These are phyloP conservation scores for Alternaria tenuissima DNA, from an alignment of 2,329 filamentous ascomycete genomes.

Conservation along the genomic window DNA sequence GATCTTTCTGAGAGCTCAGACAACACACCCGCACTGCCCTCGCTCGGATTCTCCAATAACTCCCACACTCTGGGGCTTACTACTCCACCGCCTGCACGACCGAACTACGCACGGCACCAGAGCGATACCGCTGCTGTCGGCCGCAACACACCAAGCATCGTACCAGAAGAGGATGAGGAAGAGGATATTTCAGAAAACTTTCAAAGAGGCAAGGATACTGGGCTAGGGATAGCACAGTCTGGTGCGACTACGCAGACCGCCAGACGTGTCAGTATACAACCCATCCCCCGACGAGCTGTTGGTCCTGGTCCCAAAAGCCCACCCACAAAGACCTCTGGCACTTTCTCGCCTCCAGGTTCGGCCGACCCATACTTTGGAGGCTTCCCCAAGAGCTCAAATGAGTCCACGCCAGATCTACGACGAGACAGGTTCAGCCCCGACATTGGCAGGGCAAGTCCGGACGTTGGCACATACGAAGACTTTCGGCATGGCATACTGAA, in stretches of 20 bases:
- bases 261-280: conserved; percentile 32
- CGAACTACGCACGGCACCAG: conserved; percentile 48
- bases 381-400: conserved; percentile 37
- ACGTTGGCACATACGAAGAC: conserved; percentile 39
- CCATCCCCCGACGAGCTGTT: conserved; percentile 31
- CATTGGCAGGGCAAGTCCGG: conserved; percentile 33
- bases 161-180: conserved; percentile 45
- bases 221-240: conserved; percentile 48
- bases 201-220: conserved; percentile 27
- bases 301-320: conserved; percentile 28
- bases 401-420: conserved; percentile 45
- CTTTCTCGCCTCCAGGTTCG: conserved; percentile 37
- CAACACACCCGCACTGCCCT: conserved; percentile 38
- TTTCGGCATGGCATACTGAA: conserved; percentile 37
- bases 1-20: conserved; percentile 39
- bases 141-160: conserved; percentile 34
- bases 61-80: conserved; percentile 37
- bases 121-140: conserved; percentile 48
- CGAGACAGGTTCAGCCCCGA: conserved; percentile 32
- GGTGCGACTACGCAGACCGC: conserved; percentile 22
- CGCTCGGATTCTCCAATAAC: conserved; percentile 36
- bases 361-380: conserved; percentile 40
- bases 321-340: conserved; percentile 27
- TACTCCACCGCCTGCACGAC: conserved; percentile 40
- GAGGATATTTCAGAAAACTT: conserved; percentile 43